Evolutionary conservation across 306 rosid genomes (phyloP).

Genomic region (Myrica gale): DNA sequence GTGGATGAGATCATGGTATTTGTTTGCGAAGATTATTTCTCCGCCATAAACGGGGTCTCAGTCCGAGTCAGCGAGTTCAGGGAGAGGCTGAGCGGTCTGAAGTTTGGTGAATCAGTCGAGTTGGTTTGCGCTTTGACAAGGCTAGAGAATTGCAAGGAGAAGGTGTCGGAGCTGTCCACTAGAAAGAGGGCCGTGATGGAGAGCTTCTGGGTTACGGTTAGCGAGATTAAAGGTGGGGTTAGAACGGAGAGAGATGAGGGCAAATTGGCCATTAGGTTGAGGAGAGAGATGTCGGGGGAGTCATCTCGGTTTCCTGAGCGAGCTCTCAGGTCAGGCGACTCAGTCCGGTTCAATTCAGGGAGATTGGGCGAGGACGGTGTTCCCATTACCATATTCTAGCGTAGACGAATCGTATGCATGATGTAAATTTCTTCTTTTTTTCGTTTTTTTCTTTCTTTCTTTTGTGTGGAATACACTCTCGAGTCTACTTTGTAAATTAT

Average conservation of each 20-base stretch:
- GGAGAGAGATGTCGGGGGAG: conserved; percentile 26
- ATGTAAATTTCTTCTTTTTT: background rate
- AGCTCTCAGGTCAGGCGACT: conserved; percentile 28
- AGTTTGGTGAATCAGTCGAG: conserved; percentile 69
- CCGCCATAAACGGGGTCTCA: conserved; percentile 31
- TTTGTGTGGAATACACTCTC: background rate
- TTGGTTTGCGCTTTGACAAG: conserved; percentile 58
- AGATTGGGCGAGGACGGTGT: conserved; percentile 28
- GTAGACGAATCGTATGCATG: background rate
- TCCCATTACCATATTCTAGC: conserved; percentile 4
- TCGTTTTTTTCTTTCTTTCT: too few relatives aligned
- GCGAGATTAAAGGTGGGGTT: conserved; percentile 38
- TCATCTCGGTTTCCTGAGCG: conserved; percentile 53
- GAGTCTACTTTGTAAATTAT: background rate
- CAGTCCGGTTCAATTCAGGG: conserved; percentile 45
- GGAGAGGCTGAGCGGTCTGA: conserved; percentile 50
- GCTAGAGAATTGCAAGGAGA: conserved; percentile 52
- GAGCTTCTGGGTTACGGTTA: conserved; percentile 52
- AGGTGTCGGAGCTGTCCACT: conserved; percentile 10
- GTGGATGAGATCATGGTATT: conserved; percentile 45
- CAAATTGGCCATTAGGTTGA: conserved; percentile 16
- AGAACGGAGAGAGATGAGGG: conserved; percentile 30
- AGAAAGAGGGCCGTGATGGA: conserved; percentile 15
- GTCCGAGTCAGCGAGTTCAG: conserved; percentile 50
- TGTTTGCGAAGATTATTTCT: conserved; percentile 47